phyloP scores from a whole-genome alignment of 2,329 filamentous ascomycete genomes.

The Hortaea sp. region DNA sequence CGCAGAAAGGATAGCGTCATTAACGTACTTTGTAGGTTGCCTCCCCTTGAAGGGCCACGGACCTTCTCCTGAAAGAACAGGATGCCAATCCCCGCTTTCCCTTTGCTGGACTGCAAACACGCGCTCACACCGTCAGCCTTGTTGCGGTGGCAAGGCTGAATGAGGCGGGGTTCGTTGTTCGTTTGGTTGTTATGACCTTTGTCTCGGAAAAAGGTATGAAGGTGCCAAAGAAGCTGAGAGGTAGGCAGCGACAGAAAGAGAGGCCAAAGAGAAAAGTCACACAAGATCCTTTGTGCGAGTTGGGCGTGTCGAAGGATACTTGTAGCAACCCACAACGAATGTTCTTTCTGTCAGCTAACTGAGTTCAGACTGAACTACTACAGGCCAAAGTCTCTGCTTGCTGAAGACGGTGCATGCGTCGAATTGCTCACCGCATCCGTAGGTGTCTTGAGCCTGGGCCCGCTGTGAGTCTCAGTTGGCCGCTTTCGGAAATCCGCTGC shows the following conservation, averaged over 20 bases:
- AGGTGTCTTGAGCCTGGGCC: constrained; percentile 20
- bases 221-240: constrained; percentile 1
- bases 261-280: constrained; percentile 16
- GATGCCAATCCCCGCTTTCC: constrained; percentile 9
- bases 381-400: constrained; percentile 2
- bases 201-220: constrained; percentile 19
- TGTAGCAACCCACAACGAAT: constrained; percentile 15
- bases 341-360: constrained; percentile 8
- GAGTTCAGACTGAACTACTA: constrained; percentile 8
- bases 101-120: constrained; percentile 15
- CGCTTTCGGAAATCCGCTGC: constrained; percentile 23
- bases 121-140: constrained; percentile 7
- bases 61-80: constrained; percentile 18
- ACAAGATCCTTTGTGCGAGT: constrained; percentile 26
- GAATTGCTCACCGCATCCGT: constrained; percentile 16
- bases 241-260: constrained; percentile 21
- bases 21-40: constrained; percentile 21
- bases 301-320: constrained; percentile 17
- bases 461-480: constrained; percentile 18
- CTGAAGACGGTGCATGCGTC: constrained; percentile 17
- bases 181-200: constrained; percentile 16
- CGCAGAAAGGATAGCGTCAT: constrained; percentile 5
- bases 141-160: constrained; percentile 9
- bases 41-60: constrained; percentile 13
- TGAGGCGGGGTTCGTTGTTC: constrained; percentile 11